These are phyloP conservation scores for Corinectria fuckeliana DNA, from an alignment of 2,329 filamentous ascomycete species.

Conservation along the genomic window DNA sequence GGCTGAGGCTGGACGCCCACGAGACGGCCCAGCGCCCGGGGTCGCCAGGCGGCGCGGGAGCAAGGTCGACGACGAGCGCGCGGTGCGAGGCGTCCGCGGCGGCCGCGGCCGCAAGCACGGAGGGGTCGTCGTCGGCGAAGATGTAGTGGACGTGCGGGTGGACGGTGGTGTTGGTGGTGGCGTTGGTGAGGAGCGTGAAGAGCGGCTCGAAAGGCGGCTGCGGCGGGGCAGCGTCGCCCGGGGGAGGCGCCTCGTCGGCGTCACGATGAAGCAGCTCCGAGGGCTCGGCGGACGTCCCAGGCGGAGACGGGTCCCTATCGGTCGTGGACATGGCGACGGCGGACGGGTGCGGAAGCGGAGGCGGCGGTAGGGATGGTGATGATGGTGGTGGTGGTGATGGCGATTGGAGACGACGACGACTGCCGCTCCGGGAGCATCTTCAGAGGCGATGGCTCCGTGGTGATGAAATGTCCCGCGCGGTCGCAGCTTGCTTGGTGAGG, in stretches of 20 bases:
- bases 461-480: slow-evolving; percentile 10
- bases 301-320: slow-evolving; percentile 36
- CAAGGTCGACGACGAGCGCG: slow-evolving; percentile 63
- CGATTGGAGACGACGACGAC: slow-evolving; percentile 23
- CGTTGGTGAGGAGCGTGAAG: slow-evolving; percentile 84
- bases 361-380: not conserved
- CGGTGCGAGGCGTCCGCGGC: slow-evolving; percentile 50
- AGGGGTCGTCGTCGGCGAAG: slow-evolving; percentile 89
- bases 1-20: slow-evolving; percentile 74
- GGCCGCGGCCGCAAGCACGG: slow-evolving; percentile 73
- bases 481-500: slow-evolving; percentile 14
- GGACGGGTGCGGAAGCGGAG: too few relatives aligned
- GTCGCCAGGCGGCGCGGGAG: slow-evolving; percentile 44
- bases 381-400: slow-evolving; percentile 6
- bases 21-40: slow-evolving; percentile 61
- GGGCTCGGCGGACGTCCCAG: slow-evolving; percentile 22
- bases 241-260: slow-evolving; percentile 13
- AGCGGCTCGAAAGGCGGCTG: slow-evolving; percentile 72
- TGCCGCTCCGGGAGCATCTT: slow-evolving; percentile 33
- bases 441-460: slow-evolving; percentile 5
- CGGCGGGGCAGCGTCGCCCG: slow-evolving; percentile 21
- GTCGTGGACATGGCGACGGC: slow-evolving; percentile 31
- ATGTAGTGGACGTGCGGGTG: slow-evolving; percentile 92
- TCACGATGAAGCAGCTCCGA: slow-evolving; percentile 23
- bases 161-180: slow-evolving; percentile 73